Base-by-base conservation (phyloP, 192 early-diverging fungal species). In the Allomyces macrogynus region DNA sequence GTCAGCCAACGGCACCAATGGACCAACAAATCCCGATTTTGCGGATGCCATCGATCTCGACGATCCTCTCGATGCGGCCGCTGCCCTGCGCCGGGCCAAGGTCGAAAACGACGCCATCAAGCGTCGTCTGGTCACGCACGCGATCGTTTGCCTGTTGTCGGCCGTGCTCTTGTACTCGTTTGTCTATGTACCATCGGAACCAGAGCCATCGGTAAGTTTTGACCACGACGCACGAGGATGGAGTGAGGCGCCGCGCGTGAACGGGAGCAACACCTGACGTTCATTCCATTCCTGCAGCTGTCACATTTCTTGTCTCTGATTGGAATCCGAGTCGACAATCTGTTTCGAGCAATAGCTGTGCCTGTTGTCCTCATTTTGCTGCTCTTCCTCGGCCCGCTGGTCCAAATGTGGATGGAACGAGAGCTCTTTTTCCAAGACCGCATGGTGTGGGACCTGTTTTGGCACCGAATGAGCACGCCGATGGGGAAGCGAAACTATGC, bases 321-420 rank as follows among this genome's bases (percentile, higher is more conserved):
- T 57, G 49, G 49, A 7, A 57, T 57, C 20, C 49, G 49, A 14
- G 2, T 14, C 16, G 49, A 57, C 20, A n/a, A n/a, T 57, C 18
- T 76, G 11, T 23, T 74, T 1, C 62, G 42, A 22, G 61, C 70
- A 9, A 24, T 68, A 10, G 27, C 66, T 1, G 25, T 68, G 9
- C 80, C 83, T 0, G 20, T 81, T 5, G 1, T 71, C 5, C 65
- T 86, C 25, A 73, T 78, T 16, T 67, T 65, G 25, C 49, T 69
- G 32, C 64, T 88, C 23, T 89, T 85, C 66, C 32, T 81, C 23
- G 85, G 85, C 0, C 84, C 84, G 18, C 61, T 86, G 43, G 42
- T 66, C 26, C 63, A 77, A 23, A 62, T 70, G 66, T 75, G 44
- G 24, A 67, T 78, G n/a, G 70, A 80, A 32, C 14, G 67, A 24